Evolutionary conservation across 208 protist species (phyloP).

Genomic region (Trypanosoma caninum): DNA sequence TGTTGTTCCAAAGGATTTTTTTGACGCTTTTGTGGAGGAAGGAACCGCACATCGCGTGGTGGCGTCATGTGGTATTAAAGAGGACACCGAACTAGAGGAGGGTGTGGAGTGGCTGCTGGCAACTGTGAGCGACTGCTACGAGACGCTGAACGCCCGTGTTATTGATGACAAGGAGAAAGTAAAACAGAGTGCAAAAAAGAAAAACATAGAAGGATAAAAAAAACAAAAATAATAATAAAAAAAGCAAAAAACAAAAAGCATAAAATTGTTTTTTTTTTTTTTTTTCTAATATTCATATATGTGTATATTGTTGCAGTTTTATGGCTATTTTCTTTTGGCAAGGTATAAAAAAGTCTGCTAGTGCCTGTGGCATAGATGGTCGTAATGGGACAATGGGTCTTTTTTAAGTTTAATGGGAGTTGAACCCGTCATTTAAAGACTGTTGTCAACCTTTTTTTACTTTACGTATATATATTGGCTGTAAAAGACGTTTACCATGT

Average conservation of each 20-base stretch:
- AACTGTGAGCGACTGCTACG: slow-evolving; percentile 60
- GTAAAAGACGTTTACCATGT: too few relatives aligned
- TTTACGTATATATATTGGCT: too few relatives aligned
- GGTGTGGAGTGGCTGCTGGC: slow-evolving; percentile 87
- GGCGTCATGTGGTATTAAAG: slow-evolving; percentile 72
- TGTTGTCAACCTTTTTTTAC: too few relatives aligned
- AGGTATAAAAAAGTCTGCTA: too few relatives aligned
- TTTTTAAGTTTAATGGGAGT: too few relatives aligned
- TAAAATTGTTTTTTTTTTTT: slow-evolving; percentile 5
- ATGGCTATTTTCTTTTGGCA: too few relatives aligned
- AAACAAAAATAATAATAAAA: too few relatives aligned
- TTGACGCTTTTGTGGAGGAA: slow-evolving; percentile 45
- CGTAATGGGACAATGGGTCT: too few relatives aligned
- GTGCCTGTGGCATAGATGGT: too few relatives aligned
- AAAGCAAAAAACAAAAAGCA: neutral
- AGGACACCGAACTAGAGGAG: slow-evolving; percentile 67
- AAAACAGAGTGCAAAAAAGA: slow-evolving; percentile 67
- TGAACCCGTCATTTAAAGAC: too few relatives aligned
- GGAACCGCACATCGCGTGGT: slow-evolving; percentile 53
- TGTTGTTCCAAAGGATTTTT: slow-evolving; percentile 78
- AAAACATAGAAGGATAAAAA: too few relatives aligned
- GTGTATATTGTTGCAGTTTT: neutral
- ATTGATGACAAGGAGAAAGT: slow-evolving; percentile 51
- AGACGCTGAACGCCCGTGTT: slow-evolving; percentile 51
- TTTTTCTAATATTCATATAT: neutral